These are phyloP conservation scores for Trametes maxima DNA, from an alignment of 768 basidiomycete genomes.

Conservation along the genomic window DNA sequence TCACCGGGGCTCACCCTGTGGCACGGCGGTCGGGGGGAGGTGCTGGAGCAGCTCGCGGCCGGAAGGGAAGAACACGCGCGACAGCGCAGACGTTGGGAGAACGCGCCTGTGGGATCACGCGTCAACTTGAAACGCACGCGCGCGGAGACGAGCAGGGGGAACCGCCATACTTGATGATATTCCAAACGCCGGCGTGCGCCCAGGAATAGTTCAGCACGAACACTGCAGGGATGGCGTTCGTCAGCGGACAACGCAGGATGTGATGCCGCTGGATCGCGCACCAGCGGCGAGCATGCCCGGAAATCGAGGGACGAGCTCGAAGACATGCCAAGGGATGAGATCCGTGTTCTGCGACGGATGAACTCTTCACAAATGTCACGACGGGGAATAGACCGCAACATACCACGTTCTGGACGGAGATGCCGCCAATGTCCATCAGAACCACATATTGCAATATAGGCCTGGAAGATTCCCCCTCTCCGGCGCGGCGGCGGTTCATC, in stretches of 20 bases:
- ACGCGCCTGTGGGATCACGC: slow-evolving; percentile 49
- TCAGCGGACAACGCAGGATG: slow-evolving; percentile 1
- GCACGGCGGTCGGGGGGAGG: slow-evolving; percentile 55
- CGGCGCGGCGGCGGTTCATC: slow-evolving; percentile 42
- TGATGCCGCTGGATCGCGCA: slow-evolving; percentile 32
- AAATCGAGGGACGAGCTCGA: slow-evolving; percentile 68
- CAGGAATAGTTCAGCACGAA: slow-evolving; percentile 77
- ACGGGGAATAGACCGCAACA: slow-evolving; percentile 23
- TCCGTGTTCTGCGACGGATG: slow-evolving; percentile 52
- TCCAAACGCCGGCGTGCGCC: slow-evolving; percentile 72
- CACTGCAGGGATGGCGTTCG: slow-evolving; percentile 40
- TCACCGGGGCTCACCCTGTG: slow-evolving; percentile 50
- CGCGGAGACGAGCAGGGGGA: neutral
- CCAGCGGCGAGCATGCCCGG: slow-evolving; percentile 79
- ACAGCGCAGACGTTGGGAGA: slow-evolving; percentile 59
- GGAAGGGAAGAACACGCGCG: slow-evolving; percentile 68
- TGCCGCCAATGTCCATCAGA: slow-evolving; percentile 61
- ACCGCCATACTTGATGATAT: slow-evolving; percentile 56
- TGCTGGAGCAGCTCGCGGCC: slow-evolving; percentile 54
- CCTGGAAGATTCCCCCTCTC: slow-evolving; percentile 18
- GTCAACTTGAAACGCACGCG: slow-evolving; percentile 8
- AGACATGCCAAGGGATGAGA: slow-evolving; percentile 62
- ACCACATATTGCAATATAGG: slow-evolving; percentile 68
- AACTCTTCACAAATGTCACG: slow-evolving; percentile 15
- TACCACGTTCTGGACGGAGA: slow-evolving; percentile 61